Evolutionary conservation across 1,284 basidiomycete genomes (phyloP).

Genomic region (Papiliotrema terrestris): DNA sequence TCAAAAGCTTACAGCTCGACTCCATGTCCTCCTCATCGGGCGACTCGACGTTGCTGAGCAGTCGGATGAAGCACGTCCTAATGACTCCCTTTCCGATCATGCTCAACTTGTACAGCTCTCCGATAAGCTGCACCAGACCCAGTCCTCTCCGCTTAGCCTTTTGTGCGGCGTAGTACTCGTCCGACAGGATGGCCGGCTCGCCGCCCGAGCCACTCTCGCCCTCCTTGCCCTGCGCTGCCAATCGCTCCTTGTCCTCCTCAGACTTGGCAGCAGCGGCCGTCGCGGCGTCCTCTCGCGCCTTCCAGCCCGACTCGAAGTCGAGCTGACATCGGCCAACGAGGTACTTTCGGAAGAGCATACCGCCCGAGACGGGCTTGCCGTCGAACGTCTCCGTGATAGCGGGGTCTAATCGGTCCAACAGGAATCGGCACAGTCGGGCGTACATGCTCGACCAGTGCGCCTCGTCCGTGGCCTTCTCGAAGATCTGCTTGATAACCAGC

Average conservation of each 20-base stretch:
- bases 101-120: constrained; percentile 93
- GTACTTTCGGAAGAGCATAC: constrained; percentile 83
- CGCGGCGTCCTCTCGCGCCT: constrained; percentile 55
- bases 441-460: constrained; percentile 96
- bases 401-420: constrained; percentile 83
- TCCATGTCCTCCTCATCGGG: constrained; percentile 98
- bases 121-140: constrained; percentile 95
- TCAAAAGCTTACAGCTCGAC: constrained; percentile 86
- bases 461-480: constrained; percentile 96
- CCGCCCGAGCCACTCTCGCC: constrained; percentile 45
- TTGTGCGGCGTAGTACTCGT: constrained; percentile 94
- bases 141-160: constrained; percentile 97
- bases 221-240: constrained; percentile 51
- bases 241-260: constrained; percentile 56
- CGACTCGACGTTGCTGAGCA: constrained; percentile 84
- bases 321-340: constrained; percentile 88
- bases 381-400: constrained; percentile 85
- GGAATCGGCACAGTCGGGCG: constrained; percentile 86
- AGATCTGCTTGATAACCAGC: constrained; percentile 91
- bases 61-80: constrained; percentile 93
- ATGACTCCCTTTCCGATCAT: constrained; percentile 95
- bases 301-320: constrained; percentile 85
- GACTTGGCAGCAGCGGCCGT: constrained; percentile 56
- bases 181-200: constrained; percentile 75
- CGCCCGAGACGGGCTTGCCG: constrained; percentile 79